phyloP scores from a whole-genome alignment of 1,284 basidiomycete genomes.

The Ustilago shanxiensis region DNA sequence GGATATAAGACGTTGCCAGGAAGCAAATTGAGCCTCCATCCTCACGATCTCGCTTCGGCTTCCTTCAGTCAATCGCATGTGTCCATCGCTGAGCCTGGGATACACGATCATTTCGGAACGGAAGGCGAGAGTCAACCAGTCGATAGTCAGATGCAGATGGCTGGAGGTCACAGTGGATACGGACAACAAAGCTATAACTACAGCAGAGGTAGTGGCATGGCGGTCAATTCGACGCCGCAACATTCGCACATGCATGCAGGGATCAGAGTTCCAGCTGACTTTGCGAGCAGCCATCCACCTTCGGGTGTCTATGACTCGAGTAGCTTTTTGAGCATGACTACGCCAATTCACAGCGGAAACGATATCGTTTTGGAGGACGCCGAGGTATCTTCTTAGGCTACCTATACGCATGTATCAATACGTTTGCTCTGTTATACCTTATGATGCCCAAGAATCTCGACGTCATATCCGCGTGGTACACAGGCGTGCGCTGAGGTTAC shows the following conservation, averaged over 20 bases:
- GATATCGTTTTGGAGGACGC: slow-evolving; percentile 39
- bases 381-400: slow-evolving; percentile 9
- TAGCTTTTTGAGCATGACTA: slow-evolving; percentile 29
- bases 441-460: neutral
- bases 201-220: slow-evolving; percentile 10
- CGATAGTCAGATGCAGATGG: neutral
- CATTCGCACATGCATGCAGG: neutral
- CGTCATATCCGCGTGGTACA: too few species aligned
- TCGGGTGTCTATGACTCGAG: slow-evolving; percentile 10
- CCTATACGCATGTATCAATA: neutral
- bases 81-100: slow-evolving; percentile 4
- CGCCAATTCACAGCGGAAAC: slow-evolving; percentile 4
- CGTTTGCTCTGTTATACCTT: neutral
- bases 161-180: slow-evolving; percentile 6
- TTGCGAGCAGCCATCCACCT: slow-evolving; percentile 25
- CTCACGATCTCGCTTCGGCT: slow-evolving; percentile 13
- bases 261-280: slow-evolving; percentile 24
- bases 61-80: slow-evolving; percentile 26
- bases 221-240: slow-evolving; percentile 13
- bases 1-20: slow-evolving; percentile 44
- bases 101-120: slow-evolving; percentile 8
- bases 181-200: slow-evolving; percentile 14
- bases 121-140: neutral
- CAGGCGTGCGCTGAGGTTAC: too few species aligned
- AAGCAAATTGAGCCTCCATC: slow-evolving; percentile 27